Conservation (phyloP, 164 flowering plant genomes). For the Sextonia rubra region DNA sequence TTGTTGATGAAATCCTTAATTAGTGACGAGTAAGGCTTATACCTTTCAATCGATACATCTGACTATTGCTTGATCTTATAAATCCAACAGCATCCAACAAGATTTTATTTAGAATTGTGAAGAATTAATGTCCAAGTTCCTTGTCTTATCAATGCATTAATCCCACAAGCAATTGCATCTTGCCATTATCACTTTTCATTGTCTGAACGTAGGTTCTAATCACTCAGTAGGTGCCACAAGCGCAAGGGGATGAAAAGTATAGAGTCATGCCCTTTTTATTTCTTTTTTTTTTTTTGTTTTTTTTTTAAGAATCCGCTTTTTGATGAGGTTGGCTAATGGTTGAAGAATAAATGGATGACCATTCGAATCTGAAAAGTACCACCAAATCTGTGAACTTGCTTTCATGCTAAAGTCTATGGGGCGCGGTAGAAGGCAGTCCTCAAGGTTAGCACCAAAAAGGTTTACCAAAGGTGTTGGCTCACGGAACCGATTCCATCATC, state of each 20-base stretch:
- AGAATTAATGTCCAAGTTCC: neutral
- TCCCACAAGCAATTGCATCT: neutral
- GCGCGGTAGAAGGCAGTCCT: too few relatives aligned
- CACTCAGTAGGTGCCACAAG: neutral
- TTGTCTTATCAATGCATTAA: neutral
- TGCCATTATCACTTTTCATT: neutral
- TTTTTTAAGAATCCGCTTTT: too few relatives aligned
- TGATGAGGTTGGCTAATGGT: too few relatives aligned
- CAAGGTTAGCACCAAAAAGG: too few relatives aligned
- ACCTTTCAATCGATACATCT: neutral
- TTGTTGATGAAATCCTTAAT: constrained; percentile 7
- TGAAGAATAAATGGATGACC: too few relatives aligned
- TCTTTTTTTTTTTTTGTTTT: too few relatives aligned
- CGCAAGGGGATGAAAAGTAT: neutral
- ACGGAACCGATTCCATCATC: too few relatives aligned
- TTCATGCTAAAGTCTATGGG: too few relatives aligned
- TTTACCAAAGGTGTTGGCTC: too few relatives aligned
- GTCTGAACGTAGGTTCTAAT: neutral
- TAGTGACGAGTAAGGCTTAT: neutral
- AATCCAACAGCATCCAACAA: neutral
- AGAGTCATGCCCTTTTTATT: too few relatives aligned
- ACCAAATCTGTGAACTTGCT: too few relatives aligned
- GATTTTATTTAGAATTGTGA: neutral
- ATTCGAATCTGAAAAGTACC: too few relatives aligned
- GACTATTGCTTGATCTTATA: neutral